A percentile compares a stretch with the other conserved stretches of the same genome.
phyloP scores from a whole-genome alignment of 2,329 filamentous ascomycete species.

The Verticillium isaacii region DNA sequence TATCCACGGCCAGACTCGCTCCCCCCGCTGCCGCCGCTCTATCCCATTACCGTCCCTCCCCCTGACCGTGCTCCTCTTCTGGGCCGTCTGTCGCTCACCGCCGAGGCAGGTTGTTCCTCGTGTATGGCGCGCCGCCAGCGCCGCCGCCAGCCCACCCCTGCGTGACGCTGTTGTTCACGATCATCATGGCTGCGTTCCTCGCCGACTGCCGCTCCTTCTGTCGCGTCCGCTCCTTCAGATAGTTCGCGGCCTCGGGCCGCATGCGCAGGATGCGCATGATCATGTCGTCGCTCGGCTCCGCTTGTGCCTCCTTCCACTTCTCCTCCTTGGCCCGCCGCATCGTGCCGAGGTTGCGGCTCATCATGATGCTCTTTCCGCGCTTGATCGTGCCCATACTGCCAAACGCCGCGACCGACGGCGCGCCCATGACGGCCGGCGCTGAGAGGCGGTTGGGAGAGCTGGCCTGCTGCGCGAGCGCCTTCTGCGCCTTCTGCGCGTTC shows the following conservation, averaged over 20 bases:
- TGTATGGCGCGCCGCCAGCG: constrained; percentile 28
- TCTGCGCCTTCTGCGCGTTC: constrained; percentile 69
- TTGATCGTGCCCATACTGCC: constrained; percentile 66
- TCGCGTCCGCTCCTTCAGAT: constrained; percentile 83
- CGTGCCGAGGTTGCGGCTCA: constrained; percentile 88
- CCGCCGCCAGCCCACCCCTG: constrained; percentile 48
- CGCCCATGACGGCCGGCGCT: constrained; percentile 50
- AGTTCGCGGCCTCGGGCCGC: constrained; percentile 82
- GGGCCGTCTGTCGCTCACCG: constrained; percentile 24
- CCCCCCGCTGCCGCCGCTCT: not conserved
- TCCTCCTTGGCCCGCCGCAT: constrained; percentile 96
- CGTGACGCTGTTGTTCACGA: constrained; percentile 83
- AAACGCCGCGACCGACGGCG: constrained; percentile 46
- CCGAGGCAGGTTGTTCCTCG: constrained; percentile 40
- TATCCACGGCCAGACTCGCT: not conserved
- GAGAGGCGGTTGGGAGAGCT: constrained; percentile 48
- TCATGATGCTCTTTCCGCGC: constrained; percentile 79
- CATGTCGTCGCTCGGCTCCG: constrained; percentile 97
- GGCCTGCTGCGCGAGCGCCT: constrained; percentile 52
- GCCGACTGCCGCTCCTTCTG: constrained; percentile 93
- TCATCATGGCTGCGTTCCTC: constrained; percentile 84
- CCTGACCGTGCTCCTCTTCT: not conserved
- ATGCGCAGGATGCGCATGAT: constrained; percentile 92
- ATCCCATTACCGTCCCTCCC: not conserved
- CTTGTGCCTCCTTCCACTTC: constrained; percentile 90